Evolutionary conservation across 2,329 filamentous ascomycete genomes (phyloP), one percentile per base, ranked within the genome.

Genomic region (Aspergillus sp.): DNA sequence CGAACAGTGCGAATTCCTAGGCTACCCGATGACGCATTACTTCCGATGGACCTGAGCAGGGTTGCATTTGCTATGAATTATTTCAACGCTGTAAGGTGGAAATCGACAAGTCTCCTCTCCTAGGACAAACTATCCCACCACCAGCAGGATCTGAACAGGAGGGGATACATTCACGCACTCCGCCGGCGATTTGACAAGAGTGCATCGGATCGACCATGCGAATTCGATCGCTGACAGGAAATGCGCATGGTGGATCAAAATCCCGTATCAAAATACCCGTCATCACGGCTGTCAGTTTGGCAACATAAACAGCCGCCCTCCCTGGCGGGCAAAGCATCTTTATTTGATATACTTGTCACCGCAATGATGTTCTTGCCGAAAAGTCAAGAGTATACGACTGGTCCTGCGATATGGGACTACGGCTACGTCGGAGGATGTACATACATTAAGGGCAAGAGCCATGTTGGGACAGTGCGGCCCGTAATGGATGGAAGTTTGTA

Each of bases 1-100:
- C 45, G 67, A 77, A 66, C 82, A 86, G 73, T 86, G 84, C 62
- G 74, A 75, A 12, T 77, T 73, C 49, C 63, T 84, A 55, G 79
- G 78, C 3, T 74, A 83, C 62, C 76, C 78, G 9, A 65, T 83
- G 12, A 64, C 54, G 70, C 73, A 57, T 42, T 59, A 52, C 47
- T 50, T 61, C 42, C 54, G 18, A 52, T 57, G 20, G 11, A 16
- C 24, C 32, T 29, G 24, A 51, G 9, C 24, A 29, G 26, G 14
- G 49, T 50, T n/a, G 26, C 26, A 32, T 24, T 14, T 39, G 31
- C 22, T 3, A 36, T 31, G 32, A 11, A 16, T n/a, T 45, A 46
- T 46, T n/a, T n/a, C 4, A 2, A 42, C 14, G 6, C 36, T 3
- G 7, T 7, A 42, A 42, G 14, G 36, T 16, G 14, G 36, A 42